phyloP scores from a whole-genome alignment of 352 stramenopile species.

The Pythium sp. region DNA sequence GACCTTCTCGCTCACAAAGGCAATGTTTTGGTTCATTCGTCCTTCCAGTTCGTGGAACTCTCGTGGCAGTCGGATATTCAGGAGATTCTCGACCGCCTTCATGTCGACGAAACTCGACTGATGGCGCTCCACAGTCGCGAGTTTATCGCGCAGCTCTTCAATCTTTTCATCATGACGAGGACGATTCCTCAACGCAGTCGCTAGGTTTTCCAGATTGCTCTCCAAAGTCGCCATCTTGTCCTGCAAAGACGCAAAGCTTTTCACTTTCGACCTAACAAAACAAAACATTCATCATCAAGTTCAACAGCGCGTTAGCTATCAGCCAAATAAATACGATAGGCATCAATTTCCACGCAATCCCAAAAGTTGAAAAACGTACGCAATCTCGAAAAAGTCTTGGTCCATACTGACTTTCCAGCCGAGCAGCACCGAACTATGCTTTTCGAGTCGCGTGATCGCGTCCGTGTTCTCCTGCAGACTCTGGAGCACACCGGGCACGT shows the following conservation, averaged over 20 bases:
- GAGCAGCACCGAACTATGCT: slow-evolving; percentile 62
- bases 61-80: slow-evolving; percentile 63
- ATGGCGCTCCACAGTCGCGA: slow-evolving; percentile 50
- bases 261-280: slow-evolving; percentile 39
- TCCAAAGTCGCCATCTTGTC: slow-evolving; percentile 62
- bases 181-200: slow-evolving; percentile 33
- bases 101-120: slow-evolving; percentile 51
- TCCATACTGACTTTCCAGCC: slow-evolving; percentile 63
- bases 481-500: slow-evolving; percentile 25
- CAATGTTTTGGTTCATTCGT: slow-evolving; percentile 50
- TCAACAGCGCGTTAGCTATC: neutral
- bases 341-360: neutral
- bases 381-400: slow-evolving; percentile 55
- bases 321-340: neutral
- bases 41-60: slow-evolving; percentile 76
- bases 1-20: slow-evolving; percentile 63
- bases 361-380: slow-evolving; percentile 17
- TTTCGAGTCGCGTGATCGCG: slow-evolving; percentile 65
- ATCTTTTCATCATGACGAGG: slow-evolving; percentile 59
- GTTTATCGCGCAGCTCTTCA: slow-evolving; percentile 50
- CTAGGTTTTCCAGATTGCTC: slow-evolving; percentile 52
- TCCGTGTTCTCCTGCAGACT: slow-evolving; percentile 43
- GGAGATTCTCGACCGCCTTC: slow-evolving; percentile 61
- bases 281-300: neutral
- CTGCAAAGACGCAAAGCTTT: slow-evolving; percentile 40